These are phyloP conservation scores for Micractinium sp. DNA, from an alignment of 139 green algal genomes.

Conservation along the genomic window DNA sequence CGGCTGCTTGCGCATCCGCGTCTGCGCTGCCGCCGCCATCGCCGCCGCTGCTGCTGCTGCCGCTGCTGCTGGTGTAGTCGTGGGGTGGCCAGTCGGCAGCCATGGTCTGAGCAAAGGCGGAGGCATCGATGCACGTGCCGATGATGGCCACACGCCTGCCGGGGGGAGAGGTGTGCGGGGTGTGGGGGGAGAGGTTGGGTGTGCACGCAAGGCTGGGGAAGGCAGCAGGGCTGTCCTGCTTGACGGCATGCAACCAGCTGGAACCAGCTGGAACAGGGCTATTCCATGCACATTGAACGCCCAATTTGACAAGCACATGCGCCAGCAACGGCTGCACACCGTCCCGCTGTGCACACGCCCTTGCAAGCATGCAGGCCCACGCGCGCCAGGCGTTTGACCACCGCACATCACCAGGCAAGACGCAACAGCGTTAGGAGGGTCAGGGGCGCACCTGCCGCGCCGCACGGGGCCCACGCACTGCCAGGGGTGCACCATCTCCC, in stretches of 20 bases:
- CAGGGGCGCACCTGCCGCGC: constrained; percentile 9
- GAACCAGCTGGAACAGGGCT: no score
- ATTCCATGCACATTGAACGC: no score
- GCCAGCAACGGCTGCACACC: no score
- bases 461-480: constrained; percentile 16
- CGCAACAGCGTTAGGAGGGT: no score
- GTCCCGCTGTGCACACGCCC: no score
- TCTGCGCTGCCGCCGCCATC: no score
- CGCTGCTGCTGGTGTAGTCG: not conserved
- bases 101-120: not conserved
- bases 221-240: no score
- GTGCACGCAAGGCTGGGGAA: no score
- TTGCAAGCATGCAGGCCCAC: not conserved
- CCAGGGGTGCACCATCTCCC: not conserved
- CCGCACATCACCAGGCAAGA: not conserved
- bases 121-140: constrained; percentile 19
- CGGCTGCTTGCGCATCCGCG: not conserved
- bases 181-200: no score
- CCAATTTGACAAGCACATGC: no score
- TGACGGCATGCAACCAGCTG: no score
- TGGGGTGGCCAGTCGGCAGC: not conserved
- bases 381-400: no score
- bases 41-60: not conserved
- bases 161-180: not conserved
- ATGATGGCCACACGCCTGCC: constrained; percentile 9